Conservation (phyloP, 2,329 filamentous ascomycete species). For the Fusarium sp. region DNA sequence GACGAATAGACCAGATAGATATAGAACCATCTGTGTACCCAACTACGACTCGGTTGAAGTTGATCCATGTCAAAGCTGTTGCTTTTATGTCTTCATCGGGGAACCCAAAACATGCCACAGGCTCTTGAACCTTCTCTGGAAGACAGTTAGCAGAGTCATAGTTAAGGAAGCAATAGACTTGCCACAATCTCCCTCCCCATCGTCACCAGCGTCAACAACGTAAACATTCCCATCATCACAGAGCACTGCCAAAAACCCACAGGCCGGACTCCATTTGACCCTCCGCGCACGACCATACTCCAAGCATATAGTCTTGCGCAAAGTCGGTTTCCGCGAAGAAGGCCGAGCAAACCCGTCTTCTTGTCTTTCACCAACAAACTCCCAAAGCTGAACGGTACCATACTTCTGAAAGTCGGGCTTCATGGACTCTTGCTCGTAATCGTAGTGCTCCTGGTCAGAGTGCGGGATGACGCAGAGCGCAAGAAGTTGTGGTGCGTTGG, state of each 20-base stretch:
- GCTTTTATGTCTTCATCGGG: constrained; percentile 62
- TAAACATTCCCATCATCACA: constrained; percentile 64
- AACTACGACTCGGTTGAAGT: constrained; percentile 65
- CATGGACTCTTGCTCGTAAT: constrained; percentile 53
- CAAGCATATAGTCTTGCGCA: constrained; percentile 60
- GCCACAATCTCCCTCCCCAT: constrained; percentile 56
- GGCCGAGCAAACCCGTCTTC: constrained; percentile 50
- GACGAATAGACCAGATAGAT: constrained; percentile 67
- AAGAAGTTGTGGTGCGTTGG: constrained; percentile 59
- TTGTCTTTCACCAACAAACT: constrained; percentile 52
- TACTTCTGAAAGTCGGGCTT: constrained; percentile 55
- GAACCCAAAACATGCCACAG: constrained; percentile 60
- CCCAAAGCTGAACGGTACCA: constrained; percentile 67
- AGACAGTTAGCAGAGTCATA: constrained; percentile 38
- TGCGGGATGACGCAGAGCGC: constrained; percentile 65
- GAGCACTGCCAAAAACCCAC: constrained; percentile 61
- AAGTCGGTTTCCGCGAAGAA: constrained; percentile 51
- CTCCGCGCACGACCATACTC: constrained; percentile 63
- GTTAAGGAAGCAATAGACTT: constrained; percentile 15
- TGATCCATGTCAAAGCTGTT: constrained; percentile 67
- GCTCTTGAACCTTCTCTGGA: constrained; percentile 59
- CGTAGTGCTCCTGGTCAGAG: constrained; percentile 60
- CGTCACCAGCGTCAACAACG: constrained; percentile 57
- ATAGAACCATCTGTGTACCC: constrained; percentile 70
- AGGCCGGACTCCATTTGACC: constrained; percentile 66